Base-by-base conservation (phyloP, 2,329 filamentous ascomycete genomes). In the Microcyclosporella mali region DNA sequence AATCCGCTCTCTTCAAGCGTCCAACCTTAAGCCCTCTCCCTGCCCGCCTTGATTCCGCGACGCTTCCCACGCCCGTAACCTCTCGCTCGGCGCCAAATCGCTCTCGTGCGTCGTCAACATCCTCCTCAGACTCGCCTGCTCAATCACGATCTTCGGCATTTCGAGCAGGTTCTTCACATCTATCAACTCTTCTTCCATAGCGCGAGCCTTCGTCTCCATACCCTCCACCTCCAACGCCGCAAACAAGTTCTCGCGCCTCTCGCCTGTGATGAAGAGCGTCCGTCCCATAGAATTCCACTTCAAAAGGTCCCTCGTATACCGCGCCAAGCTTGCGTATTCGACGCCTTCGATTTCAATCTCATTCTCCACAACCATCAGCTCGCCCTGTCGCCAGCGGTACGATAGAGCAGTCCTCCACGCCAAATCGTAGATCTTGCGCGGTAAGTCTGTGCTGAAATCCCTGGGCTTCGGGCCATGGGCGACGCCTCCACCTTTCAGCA, bases 131-230 rank as follows among this genome's bases (percentile, higher is more conserved):
- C 90, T 90, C 32, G 71, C 69, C 64, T 84, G 79, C 76, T 98
- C 92, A 58, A 98, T 80, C 47, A 98, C 81, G 47, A 98, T 71
- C 58, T 88, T 81, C 41, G 85, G 85, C 41, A 83, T 81, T 70
- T 92, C 86, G 53, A 98, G 69, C 51, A 98, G 67, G 64, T 97
- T 86, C 77, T 97, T 98, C 50, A 98, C 88, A 67, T 97, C 92
- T 28, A 98, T 36, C 21, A 4, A 25, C 21, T 25, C 87, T 50
- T 94, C 84, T n/a, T 75, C 70, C 46, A 83, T 72, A 44, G 78
- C 75, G 55, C 88, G 70, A 7, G 83, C 82, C 43, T 80, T 77
- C 15, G 85, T 87, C 49, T 88, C 77, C 77, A 49, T 82, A 67
- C 46, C 77, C 70, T 66, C 70, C 38, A 76, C 69, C 39, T 77